Evolutionary conservation across 2,329 filamentous ascomycete species (phyloP), one percentile per base, ranked within the genome.

Genomic region (Ophiostoma perfectum): DNA sequence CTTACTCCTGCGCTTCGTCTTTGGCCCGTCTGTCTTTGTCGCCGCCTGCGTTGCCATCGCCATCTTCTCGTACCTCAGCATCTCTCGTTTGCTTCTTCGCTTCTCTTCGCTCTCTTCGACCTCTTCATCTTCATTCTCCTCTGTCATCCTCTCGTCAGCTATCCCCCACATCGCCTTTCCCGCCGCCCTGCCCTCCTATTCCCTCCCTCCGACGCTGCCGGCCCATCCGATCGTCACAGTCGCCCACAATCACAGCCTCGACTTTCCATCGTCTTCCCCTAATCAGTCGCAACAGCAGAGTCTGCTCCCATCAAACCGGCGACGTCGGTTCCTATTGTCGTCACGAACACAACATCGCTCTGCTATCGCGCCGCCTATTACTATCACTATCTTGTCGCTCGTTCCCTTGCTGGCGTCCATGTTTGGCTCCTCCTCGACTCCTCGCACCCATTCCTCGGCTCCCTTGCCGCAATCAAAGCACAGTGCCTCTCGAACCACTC

Each of bases 131-230:
- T 27, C 27, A 27, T 27, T 27, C 1, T 55, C n/a, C 3, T 60
- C 9, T 36, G 12, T 39, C 8, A 38, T 60, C 36, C 11, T 38
- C 12, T 8, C 3, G 38, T 3, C 36, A 16, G 14, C 18, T 39
- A 8, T 36, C 2, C 36, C 3, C n/a, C 55, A 12, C 55, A 36
- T 55, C 18, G n/a, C n/a, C 2, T n/a, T 12, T 8, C 3, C 27
- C 55, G 27, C 55, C 27, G 27, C 36, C 55, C 27, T 27, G 27
- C 27, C 27, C 27, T 27, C 27, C 27, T 1, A 27, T 27, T 39
- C 36, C 55, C 27, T 60, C 36, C 16, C 27, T 39, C 55, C 55
- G 55, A 60, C 55, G 55, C 55, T 60, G 55, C 55, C 55, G 55
- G 55, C 36, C 55, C 14, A 16, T 60, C 55, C 55, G 55, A 38